Base-by-base conservation (phyloP, 2,329 filamentous ascomycete species). In the Penicillium brasilianum region DNA sequence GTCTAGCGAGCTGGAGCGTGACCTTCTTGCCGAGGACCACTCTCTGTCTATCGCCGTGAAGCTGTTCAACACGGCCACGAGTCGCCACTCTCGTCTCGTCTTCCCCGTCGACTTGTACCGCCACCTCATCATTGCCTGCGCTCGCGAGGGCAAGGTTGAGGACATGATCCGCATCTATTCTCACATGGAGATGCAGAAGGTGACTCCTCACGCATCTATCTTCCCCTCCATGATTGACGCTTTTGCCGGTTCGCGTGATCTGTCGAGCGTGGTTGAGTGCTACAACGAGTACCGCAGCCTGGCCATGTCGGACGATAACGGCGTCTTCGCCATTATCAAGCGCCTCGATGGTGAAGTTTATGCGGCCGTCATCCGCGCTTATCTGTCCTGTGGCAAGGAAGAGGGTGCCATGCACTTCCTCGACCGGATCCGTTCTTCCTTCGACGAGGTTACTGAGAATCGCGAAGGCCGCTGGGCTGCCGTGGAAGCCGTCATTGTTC, bases 201-300 rank as follows among this genome's bases (percentile, higher is more conserved):
- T 92, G 22, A 85, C 87, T 16, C 92, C 94, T 0, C 88, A 90
- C 60, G 89, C 92, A 6, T 87, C 90, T 49, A 91, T 94, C 55
- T 98, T 97, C 78, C 90, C 93, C 1, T 86, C 89, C 18, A 97
- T 99, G 91, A 97, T 99, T 75, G 88, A 90, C n/a, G 93, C 93
- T 0, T 98, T 97, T 73, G 92, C 92, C 62, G 85, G 86, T 44
- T 86, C 85, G 11, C 91, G 93, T 53, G 93, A 98, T 74, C 81
- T 98, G 48, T 84, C 88, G 70, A 96, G 91, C 69, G 95, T 93
- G 20, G 91, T 98, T 7, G 93, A 97, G 75, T 93, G 92, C 78
- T 99, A 97, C 80, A 94, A 96, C 66, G 92, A 97, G 78, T 98
- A 98, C 83, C 92, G 92, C 72, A 86, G 87, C 49, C 83, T 97